A percentile compares a stretch with the other conserved stretches of the same genome.
These are phyloP conservation scores for Monosporascus sp. DNA, from an alignment of 2,329 filamentous ascomycete genomes.

Conservation along the genomic window DNA sequence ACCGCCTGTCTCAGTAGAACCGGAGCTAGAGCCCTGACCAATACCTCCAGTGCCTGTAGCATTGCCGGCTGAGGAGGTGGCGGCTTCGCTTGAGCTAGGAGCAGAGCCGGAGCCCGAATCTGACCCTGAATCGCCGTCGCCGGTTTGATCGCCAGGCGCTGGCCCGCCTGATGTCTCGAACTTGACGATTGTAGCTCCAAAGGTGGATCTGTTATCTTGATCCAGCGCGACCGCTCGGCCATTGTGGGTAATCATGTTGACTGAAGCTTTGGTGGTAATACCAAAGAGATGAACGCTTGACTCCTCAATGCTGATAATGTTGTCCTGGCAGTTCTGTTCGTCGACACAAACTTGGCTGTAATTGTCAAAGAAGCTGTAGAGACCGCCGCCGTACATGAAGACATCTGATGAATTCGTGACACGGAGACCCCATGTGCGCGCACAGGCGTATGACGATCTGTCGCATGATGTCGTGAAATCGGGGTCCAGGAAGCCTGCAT, in stretches of 20 bases:
- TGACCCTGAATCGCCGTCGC: slow-evolving; percentile 1
- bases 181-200: slow-evolving; percentile 55
- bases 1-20: slow-evolving; percentile 3
- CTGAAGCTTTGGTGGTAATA: slow-evolving; percentile 67
- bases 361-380: slow-evolving; percentile 83
- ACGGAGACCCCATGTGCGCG: slow-evolving; percentile 73
- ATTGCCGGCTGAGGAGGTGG: background rate
- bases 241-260: slow-evolving; percentile 66
- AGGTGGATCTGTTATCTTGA: slow-evolving; percentile 59
- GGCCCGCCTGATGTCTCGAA: slow-evolving; percentile 30
- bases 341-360: slow-evolving; percentile 66
- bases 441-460: slow-evolving; percentile 43
- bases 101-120: slow-evolving; percentile 5
- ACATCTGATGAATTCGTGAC: slow-evolving; percentile 62
- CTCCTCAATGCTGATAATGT: slow-evolving; percentile 70
- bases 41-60: background rate
- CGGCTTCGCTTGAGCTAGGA: background rate
- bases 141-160: background rate
- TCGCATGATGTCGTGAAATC: slow-evolving; percentile 58
- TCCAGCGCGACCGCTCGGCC: slow-evolving; percentile 49
- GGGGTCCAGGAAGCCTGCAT: slow-evolving; percentile 58
- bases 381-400: slow-evolving; percentile 65
- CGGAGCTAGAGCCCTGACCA: slow-evolving; percentile 1
- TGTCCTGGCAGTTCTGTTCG: slow-evolving; percentile 66
- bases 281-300: slow-evolving; percentile 60